Percentiles rank a stretch among this genome's conserved stretches.
These are phyloP conservation scores for Mycena haematopus DNA, from an alignment of 768 basidiomycete genomes.

Conservation along the genomic window DNA sequence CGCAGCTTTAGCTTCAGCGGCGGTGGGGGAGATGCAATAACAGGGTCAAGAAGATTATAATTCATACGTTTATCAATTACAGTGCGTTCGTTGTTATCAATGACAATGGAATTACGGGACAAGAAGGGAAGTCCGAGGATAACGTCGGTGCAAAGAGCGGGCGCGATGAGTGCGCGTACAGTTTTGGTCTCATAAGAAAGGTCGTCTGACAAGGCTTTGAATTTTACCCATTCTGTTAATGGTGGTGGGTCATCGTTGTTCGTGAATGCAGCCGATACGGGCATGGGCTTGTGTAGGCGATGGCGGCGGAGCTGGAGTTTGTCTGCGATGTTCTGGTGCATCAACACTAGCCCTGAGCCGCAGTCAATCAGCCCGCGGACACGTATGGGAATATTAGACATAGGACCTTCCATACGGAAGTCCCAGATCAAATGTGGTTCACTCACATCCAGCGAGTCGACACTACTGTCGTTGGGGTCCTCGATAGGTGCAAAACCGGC, in stretches of 20 bases:
- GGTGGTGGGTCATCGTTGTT: not conserved
- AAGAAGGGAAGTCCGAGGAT: not conserved
- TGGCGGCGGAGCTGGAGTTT: constrained; percentile 7
- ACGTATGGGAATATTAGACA: not conserved
- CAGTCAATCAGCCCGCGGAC: constrained; percentile 36
- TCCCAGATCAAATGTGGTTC: constrained; percentile 6
- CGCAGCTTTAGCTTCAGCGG: not conserved
- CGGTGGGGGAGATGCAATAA: too few relatives aligned
- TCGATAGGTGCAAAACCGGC: too few relatives aligned
- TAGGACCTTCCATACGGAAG: constrained; percentile 13
- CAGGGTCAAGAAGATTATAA: constrained; percentile 6
- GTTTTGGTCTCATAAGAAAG: not conserved
- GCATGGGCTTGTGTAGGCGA: constrained; percentile 8
- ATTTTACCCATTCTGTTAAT: not conserved
- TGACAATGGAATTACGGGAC: not conserved
- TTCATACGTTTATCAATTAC: not conserved
- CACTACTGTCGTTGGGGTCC: too few relatives aligned
- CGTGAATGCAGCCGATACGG: not conserved
- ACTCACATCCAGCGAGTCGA: too few relatives aligned
- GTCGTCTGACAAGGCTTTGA: not conserved
- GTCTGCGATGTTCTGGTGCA: constrained; percentile 33
- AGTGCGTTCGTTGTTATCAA: not conserved
- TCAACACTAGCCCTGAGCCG: constrained; percentile 41
- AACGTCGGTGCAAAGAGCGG: not conserved
- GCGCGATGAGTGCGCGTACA: not conserved